Percentiles rank a stretch among this genome's conserved stretches.
phyloP scores from a whole-genome alignment of 257 asterid species.

The Solanum rostratum region DNA sequence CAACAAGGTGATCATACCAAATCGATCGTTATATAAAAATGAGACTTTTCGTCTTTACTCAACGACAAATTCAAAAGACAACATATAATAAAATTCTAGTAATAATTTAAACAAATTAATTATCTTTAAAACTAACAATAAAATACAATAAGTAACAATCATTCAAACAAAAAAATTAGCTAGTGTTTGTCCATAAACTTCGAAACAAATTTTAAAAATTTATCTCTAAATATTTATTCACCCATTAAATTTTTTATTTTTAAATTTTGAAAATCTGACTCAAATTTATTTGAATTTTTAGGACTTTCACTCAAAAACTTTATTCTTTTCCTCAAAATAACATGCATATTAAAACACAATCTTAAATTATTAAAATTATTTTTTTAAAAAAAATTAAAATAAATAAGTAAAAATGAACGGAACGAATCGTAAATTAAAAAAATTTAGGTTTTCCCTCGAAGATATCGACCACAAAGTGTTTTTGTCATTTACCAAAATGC shows the following conservation, averaged over 20 bases:
- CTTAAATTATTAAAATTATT: neutral
- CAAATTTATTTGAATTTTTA: neutral
- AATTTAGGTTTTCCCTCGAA: neutral
- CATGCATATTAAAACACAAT: neutral
- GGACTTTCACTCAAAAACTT: neutral
- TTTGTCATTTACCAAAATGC: neutral
- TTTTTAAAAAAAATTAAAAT: too few species aligned
- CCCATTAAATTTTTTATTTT: neutral
- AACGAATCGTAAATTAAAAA: neutral
- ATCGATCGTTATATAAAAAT: neutral
- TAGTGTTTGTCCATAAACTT: neutral
- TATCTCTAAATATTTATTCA: neutral
- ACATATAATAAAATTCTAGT: neutral
- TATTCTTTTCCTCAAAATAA: neutral
- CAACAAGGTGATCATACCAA: accelerated
- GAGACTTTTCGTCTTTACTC: neutral
- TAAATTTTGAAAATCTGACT: neutral
- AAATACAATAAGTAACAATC: neutral
- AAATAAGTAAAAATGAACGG: neutral
- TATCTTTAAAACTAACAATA: neutral
- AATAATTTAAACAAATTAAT: neutral
- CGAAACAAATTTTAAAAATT: neutral
- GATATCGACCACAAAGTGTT: neutral
- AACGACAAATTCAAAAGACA: neutral
- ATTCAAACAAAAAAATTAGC: neutral